Conservation (phyloP, 2,329 filamentous ascomycete genomes). For the Alternaria consortialis region DNA sequence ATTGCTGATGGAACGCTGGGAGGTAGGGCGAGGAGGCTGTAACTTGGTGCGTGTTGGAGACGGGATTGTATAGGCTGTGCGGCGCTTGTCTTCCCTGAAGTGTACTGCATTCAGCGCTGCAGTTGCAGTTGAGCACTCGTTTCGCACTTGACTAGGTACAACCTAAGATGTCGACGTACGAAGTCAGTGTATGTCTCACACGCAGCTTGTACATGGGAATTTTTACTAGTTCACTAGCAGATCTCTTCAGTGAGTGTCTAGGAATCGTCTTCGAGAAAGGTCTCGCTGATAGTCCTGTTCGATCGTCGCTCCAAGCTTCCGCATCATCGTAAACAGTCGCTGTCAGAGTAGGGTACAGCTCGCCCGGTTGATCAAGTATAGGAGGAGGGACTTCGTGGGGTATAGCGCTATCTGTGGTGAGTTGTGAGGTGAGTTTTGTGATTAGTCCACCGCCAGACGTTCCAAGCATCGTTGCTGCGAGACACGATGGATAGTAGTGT, state of each 20-base stretch:
- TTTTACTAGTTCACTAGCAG: constrained; percentile 3
- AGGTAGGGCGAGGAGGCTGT: neutral
- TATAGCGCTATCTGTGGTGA: constrained; percentile 1
- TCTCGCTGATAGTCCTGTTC: neutral
- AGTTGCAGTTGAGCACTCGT: neutral
- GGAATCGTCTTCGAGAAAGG: neutral
- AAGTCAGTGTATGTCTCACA: neutral
- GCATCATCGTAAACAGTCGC: neutral
- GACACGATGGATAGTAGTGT: neutral
- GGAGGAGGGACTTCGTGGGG: neutral
- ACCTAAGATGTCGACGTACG: neutral
- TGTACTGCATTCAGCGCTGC: constrained; percentile 1
- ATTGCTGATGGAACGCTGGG: constrained; percentile 21
- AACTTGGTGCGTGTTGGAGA: neutral
- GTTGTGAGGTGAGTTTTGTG: constrained; percentile 13
- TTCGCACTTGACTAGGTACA: neutral
- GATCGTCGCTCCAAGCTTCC: neutral
- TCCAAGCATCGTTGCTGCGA: neutral
- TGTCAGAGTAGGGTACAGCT: neutral
- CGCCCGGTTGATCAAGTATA: neutral
- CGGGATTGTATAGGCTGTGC: neutral
- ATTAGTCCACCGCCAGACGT: constrained; percentile 11
- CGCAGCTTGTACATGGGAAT: neutral
- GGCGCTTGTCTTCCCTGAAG: constrained; percentile 6
- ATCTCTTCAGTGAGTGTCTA: constrained; percentile 3